Base-by-base conservation (phyloP, 805 yeast genomes). In the Candida stauntonica region DNA sequence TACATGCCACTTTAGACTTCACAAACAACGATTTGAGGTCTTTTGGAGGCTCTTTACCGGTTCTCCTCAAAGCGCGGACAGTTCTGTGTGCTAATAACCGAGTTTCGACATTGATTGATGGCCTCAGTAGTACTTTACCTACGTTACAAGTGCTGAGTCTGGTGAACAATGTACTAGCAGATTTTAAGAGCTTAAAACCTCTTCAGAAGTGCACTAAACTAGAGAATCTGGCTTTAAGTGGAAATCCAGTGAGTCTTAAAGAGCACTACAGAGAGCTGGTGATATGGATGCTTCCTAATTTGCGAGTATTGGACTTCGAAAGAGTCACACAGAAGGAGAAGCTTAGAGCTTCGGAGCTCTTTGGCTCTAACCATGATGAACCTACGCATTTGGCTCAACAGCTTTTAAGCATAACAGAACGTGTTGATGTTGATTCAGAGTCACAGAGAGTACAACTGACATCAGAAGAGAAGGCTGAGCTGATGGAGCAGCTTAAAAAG, bases 11-110 rank as follows among this genome's bases (percentile, higher is more conserved):
- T 13, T 60, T 91, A 3, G 97, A 91, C 57, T 55, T 91, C 23
- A 76, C 91, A 1, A 80, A 82, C 52, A 91, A 91, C 60, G 81
- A 76, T 24, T 61, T 91, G n/a, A 60, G 69, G 1, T 67, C 66
- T 3, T 47, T 91, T 5, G 45, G 43, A 68, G 72, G 13, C 2
- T 67, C 64, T 52, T 66, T 74, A 26, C 86, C 81, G 0, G 30
- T 34, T n/a, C 53, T 72, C 29, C 35, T 38, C 23, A 70, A 68
- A 28, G 52, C 74, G 35, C 68, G 68, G 31, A 73, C 81, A 0
- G 50, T 91, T 3, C 63, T 88, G 7, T 49, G 80, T 17, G 81
- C 83, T 0, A 72, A 77, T 42, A 91, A 91, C 57, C 63, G 73
- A 43, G 75, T 88, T 3, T 45, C 64, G 3, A 31, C 44, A 4